Percentiles rank a stretch among this genome's conserved stretches.
Evolutionary conservation across 1,284 basidiomycete genomes (phyloP).

Genomic region (Sanghuangporus weigelae): DNA sequence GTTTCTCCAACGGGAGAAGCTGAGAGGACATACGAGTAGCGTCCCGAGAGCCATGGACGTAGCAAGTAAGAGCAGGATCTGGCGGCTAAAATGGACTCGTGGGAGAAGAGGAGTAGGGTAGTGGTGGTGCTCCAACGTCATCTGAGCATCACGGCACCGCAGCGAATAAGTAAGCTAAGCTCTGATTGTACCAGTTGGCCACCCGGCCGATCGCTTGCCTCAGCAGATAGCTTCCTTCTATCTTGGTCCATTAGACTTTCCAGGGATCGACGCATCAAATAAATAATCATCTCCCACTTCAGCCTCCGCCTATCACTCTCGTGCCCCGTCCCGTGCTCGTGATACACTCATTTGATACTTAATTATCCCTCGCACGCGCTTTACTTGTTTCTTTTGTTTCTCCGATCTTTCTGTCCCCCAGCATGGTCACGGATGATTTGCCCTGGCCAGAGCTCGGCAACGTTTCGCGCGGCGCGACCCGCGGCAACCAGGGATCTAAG

Average conservation of each 20-base stretch:
- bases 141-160: neutral
- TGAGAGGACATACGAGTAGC: neutral
- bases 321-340: neutral
- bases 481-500: constrained; percentile 79
- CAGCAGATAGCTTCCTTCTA: neutral
- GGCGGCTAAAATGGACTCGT: neutral
- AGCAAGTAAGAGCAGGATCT: constrained; percentile 42
- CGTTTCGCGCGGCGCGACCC: constrained; percentile 74
- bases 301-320: neutral
- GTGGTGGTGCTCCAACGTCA: neutral
- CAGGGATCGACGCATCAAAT: neutral
- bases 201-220: neutral
- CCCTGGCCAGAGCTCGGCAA: constrained; percentile 81
- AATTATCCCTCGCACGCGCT: neutral
- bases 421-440: constrained; percentile 51
- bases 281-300: neutral
- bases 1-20: constrained; percentile 19
- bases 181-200: neutral
- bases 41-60: constrained; percentile 37
- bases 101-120: neutral
- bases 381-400: neutral
- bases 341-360: neutral
- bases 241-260: constrained; percentile 2
- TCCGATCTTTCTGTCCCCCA: neutral
- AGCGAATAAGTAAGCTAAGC: neutral